Evolutionary conservation across 2,329 filamentous ascomycete genomes (phyloP), one percentile per base, ranked within the genome.

Genomic region (Monilinia vaccinii-corymbosi): DNA sequence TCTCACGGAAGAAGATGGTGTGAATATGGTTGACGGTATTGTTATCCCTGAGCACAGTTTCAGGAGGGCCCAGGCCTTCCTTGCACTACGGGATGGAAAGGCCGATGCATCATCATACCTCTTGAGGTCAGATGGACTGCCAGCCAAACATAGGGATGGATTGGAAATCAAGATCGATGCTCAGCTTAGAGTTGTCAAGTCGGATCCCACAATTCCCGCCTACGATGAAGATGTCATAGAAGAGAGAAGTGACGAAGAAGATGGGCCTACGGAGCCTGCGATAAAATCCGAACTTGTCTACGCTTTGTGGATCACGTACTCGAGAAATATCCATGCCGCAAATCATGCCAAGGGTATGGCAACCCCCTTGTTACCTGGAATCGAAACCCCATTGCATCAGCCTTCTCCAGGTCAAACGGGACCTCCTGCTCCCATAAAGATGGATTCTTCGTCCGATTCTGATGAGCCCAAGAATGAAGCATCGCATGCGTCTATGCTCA

Each of bases 31-130:
- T 13, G 94, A 99, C 72, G 94, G 94, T n/a, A 92, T 97, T 69
- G 92, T 99, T 18, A 88, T 99, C 60, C 92, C 94, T 1, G 94
- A 99, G 73, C 92, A 97, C 71, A 95, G 90, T 70, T 97, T 99
- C 75, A 85, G 94, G 61, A 86, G 92, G 66, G 94, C 94, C 8
- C 84, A 91, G 61, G 91, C 91, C 4, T 82, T 96, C 57, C 80
- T 96, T 28, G 88, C 89, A 2, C 79, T 97, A 60, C 86, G 89
- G 59, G 89, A 97, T 71, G 91, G 89, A 32, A 89, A 86, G 49
- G 83, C 86, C 48, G 90, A 96, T 74, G 88, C 87, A 9, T 82
- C 87, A 0, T 83, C 86, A 2, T 85, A 88, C 46, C 96, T 97
- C 71, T 75, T 96, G 50, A 84, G 88, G 58, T 91, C 94, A 1